A percentile compares a stretch with the other conserved stretches of the same genome.
These are phyloP conservation scores for Coemansia javaensis DNA, from an alignment of 192 early-diverging fungal species.

Conservation along the genomic window DNA sequence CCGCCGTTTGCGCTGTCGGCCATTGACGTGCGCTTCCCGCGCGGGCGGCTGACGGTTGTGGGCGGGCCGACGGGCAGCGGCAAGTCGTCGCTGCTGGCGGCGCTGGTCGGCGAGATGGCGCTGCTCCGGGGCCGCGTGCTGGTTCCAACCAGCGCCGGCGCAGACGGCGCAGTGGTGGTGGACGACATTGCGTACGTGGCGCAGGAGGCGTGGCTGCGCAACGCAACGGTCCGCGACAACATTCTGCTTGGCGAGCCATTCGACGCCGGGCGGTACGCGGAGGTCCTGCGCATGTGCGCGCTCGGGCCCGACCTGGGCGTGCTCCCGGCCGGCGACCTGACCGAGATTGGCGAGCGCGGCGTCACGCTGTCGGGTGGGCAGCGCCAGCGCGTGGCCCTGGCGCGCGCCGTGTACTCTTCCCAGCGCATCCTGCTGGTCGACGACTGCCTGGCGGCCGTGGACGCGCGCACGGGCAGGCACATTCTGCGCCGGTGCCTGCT, in stretches of 20 bases:
- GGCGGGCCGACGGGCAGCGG: conserved; percentile 87
- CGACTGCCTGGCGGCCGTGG: conserved; percentile 88
- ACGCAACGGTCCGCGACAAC: conserved; percentile 70
- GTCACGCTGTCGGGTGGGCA: conserved; percentile 82
- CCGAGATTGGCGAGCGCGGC: conserved; percentile 86
- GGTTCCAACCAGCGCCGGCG: conserved; percentile 5
- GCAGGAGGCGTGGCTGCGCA: conserved; percentile 68
- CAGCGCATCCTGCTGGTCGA: conserved; percentile 60
- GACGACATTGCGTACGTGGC: conserved; percentile 72
- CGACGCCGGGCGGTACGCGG: conserved; percentile 63
- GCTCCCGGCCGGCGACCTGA: conserved; percentile 76
- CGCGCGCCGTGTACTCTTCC: conserved; percentile 70
- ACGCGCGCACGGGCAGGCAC: conserved; percentile 84
- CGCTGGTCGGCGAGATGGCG: conserved; percentile 77
- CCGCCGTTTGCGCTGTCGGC: conserved; percentile 50
- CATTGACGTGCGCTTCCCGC: conserved; percentile 62
- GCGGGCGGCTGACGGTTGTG: conserved; percentile 66
- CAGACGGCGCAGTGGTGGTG: background rate
- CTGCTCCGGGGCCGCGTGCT: conserved; percentile 14
- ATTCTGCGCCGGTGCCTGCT: conserved; percentile 72
- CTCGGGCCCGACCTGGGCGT: conserved; percentile 74
- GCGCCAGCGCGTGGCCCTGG: conserved; percentile 77
- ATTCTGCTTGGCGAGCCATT: conserved; percentile 77
- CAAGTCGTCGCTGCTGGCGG: conserved; percentile 76
- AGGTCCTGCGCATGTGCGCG: conserved; percentile 74